phyloP scores from a whole-genome alignment of 257 asterid genomes.

The Plantago elongata region DNA sequence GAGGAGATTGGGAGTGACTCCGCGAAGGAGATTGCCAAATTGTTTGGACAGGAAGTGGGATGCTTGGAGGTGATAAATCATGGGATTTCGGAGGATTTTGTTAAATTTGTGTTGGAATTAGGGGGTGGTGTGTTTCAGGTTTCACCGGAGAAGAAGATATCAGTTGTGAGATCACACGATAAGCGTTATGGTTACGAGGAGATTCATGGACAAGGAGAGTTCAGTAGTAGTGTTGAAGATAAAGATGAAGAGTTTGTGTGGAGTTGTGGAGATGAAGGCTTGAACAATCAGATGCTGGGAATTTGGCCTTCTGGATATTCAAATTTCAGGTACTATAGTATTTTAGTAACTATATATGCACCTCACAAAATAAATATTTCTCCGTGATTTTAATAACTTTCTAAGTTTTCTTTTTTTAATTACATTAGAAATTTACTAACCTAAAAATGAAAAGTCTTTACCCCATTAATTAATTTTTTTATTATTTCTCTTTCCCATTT shows the following conservation, averaged over 20 bases:
- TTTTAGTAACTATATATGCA: neutral
- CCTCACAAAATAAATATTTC: too few relatives aligned
- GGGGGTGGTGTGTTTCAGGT: slow-evolving; percentile 54
- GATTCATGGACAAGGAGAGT: slow-evolving; percentile 52
- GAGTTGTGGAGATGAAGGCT: slow-evolving; percentile 43
- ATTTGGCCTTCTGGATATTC: slow-evolving; percentile 72
- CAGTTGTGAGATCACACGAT: slow-evolving; percentile 44
- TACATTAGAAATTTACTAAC: too few relatives aligned
- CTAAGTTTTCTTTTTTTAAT: too few relatives aligned
- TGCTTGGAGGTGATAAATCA: slow-evolving; percentile 75
- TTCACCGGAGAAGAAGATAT: slow-evolving; percentile 44
- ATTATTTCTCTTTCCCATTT: too few relatives aligned
- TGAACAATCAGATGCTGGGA: slow-evolving; percentile 66
- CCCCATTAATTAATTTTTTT: too few relatives aligned
- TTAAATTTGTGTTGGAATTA: slow-evolving; percentile 36
- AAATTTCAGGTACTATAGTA: slow-evolving; percentile 59
- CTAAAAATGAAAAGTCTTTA: too few relatives aligned
- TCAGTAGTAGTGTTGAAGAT: slow-evolving; percentile 20
- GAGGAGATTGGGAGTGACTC: slow-evolving; percentile 22
- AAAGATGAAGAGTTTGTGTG: slow-evolving; percentile 67
- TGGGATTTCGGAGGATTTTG: slow-evolving; percentile 52
- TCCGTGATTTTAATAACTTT: too few relatives aligned
- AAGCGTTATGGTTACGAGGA: slow-evolving; percentile 74
- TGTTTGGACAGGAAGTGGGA: slow-evolving; percentile 40
- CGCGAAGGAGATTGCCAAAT: slow-evolving; percentile 26